Base-by-base conservation (phyloP, 192 early-diverging fungal genomes). In the Diversispora eburnea region DNA sequence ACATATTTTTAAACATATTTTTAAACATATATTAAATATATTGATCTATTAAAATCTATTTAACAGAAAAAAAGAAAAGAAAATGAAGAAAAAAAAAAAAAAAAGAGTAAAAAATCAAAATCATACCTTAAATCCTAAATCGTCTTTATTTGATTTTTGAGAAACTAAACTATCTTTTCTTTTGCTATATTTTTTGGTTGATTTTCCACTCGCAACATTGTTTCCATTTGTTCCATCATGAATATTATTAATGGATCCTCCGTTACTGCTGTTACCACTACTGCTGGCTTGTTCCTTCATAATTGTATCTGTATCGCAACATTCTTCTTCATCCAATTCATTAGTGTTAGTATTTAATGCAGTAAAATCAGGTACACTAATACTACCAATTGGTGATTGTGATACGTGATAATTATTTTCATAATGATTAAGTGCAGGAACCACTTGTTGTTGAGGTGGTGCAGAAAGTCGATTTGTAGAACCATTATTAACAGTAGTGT, bases 281-380 rank as follows among this genome's bases (percentile, higher is more conserved):
- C 52, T 22, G 17, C 41, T 56, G 3, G 48, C 25, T 1, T 57
- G 25, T 15, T 70, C 12, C n/a, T 70, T 52, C 41, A 52, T 56
- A n/a, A 70, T 49, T 43, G 49, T 39, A 52, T 70, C 52, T 43
- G 49, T 39, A 52, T 70, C 52, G 41, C 56, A 70, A 33, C 25
- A 33, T 33, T 33, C 25, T 41, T 70, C 67, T 56, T 45, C 67
- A 56, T 42, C 52, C 17, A 70, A 56, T 9, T 13, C 62, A 43
- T 54, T 25, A 19, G 57, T 59, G 25, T 19, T n/a, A 49, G 17
- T 49, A 67, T 67, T 56, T 41, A 55, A 52, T 52, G 67, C 39
- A 52, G 33, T 22, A 55, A 70, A 52, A n/a, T 70, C 47, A 41
- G 67, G 67, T 39, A 56, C 67, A 56, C 67, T 70, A 22, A 56